Evolutionary conservation across 805 yeast genomes (phyloP), one percentile per base, ranked within the genome.

Genomic region (Candida oleophila): DNA sequence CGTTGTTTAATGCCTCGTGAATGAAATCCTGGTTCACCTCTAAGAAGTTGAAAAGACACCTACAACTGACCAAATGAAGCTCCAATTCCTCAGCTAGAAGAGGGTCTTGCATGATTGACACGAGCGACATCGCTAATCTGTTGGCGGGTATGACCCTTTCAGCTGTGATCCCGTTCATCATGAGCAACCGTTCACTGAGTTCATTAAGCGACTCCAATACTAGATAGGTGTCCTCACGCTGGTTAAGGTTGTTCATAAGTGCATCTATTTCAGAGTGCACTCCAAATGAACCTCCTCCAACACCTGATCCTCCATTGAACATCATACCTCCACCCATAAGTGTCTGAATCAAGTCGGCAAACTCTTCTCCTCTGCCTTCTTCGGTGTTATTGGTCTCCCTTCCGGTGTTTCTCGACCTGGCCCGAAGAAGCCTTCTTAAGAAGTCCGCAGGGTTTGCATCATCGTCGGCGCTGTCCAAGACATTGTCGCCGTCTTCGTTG

Each of bases 1-100:
- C 85, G 15, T 80, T 80, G 18, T 76, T 70, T 2, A 89, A 83
- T 2, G 89, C 83, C 32, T 75, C 78, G 44, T 77, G 75, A 4
- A 83, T 77, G 39, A 82, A 79, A 40, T 85, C 85, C 14, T 81
- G 81, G 53, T 84, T 77, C 9, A 86, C 85, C 59, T 89, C 97
- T 45, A 89, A 66, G 39, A 91, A 67, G 60, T 89, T 91, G 61
- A 87, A 86, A 15, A 91, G 68, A 58, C 96, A 87, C 42, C 97
- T 77, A 56, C 96, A 87, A 0, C 95, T 85, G 35, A 87, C 84
- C 38, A 92, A 66, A 57, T 87, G 92, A n/a, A 91, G 60, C 58
- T 92, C 97, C 42, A 88, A 67, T 51, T 86, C 85, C 18, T 81
- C 87, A 22, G 73, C 76, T 42, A 82, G 74, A 4, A 55, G 38